phyloP scores from a whole-genome alignment of 2,329 filamentous ascomycete species.

The Aaosphaeria pasadenensis region DNA sequence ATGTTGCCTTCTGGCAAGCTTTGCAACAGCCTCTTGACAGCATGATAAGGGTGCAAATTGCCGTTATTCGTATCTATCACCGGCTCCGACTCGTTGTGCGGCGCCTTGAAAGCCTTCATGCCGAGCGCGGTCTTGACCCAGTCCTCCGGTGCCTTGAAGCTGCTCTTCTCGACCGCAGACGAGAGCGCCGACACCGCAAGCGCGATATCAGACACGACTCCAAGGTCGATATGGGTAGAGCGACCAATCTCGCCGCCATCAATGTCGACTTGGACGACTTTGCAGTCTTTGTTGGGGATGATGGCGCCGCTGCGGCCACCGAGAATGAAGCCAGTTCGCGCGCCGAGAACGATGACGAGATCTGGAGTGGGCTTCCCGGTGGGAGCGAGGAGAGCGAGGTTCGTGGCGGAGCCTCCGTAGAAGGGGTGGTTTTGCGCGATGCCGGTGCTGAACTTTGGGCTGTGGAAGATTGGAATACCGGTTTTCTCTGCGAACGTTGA shows the following conservation, averaged over 20 bases:
- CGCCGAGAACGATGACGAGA: conserved; percentile 41
- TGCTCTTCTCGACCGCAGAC: conserved; percentile 16
- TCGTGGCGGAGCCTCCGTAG: conserved; percentile 33
- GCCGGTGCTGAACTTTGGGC: conserved; percentile 32
- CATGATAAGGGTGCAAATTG: conserved; percentile 44
- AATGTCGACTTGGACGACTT: conserved; percentile 45
- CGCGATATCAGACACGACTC: conserved; percentile 40
- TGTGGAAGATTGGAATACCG: conserved; percentile 42
- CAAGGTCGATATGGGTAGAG: conserved; percentile 39
- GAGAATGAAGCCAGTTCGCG: conserved; percentile 42
- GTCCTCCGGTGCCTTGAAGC: conserved; percentile 13
- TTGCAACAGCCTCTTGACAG: conserved; percentile 36
- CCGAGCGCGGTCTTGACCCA: conserved; percentile 25
- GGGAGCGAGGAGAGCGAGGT: conserved; percentile 30
- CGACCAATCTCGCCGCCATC: conserved; percentile 45
- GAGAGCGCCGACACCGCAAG: conserved; percentile 21
- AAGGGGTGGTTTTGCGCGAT: conserved; percentile 30
- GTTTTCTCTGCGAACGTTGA: conserved; percentile 33
- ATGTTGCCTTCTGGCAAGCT: conserved; percentile 34
- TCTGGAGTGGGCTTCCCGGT: conserved; percentile 35
- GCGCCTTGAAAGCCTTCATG: conserved; percentile 16
- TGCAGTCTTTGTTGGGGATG: conserved; percentile 37
- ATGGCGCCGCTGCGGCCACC: conserved; percentile 37
- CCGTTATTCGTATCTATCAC: conserved; percentile 21
- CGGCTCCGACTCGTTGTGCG: conserved; percentile 21